A percentile compares a stretch with the other conserved stretches of the same genome.
phyloP scores from a whole-genome alignment of 495 filamentous ascomycete genomes.

The Clavariopsis aquatica region DNA sequence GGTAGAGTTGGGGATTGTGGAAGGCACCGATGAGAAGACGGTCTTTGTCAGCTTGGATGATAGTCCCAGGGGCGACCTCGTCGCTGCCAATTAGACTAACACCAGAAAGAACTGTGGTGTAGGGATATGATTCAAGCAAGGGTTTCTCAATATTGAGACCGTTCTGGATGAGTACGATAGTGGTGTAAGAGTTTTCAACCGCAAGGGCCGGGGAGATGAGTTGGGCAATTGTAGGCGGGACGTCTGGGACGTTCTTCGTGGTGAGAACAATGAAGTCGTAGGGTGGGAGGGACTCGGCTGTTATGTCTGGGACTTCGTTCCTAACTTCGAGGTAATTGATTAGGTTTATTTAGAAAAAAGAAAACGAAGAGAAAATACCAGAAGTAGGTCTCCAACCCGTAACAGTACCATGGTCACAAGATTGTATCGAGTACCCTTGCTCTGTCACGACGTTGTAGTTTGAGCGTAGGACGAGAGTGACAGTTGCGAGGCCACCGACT shows the following conservation, averaged over 20 bases:
- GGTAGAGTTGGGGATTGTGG: conserved; percentile 26
- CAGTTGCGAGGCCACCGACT: conserved; percentile 36
- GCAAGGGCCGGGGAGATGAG: conserved; percentile 58
- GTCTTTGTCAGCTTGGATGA: conserved; percentile 42
- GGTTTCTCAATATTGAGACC: conserved; percentile 65
- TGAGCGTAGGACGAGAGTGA: conserved; percentile 42
- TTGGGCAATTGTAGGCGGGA: conserved; percentile 48
- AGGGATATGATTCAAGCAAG: conserved; percentile 52
- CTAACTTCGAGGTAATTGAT: conserved; percentile 35
- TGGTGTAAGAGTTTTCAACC: conserved; percentile 46
- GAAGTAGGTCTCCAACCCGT: conserved; percentile 37
- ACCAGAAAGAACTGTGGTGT: conserved; percentile 55
- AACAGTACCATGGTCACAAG: conserved; percentile 43
- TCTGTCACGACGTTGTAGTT: conserved; percentile 41
- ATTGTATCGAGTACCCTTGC: conserved; percentile 41
- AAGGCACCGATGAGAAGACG: conserved; percentile 41
- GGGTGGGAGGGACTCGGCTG: conserved; percentile 29
- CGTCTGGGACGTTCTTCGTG: conserved; percentile 58
- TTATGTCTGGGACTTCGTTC: conserved; percentile 48
- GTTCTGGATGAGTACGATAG: conserved; percentile 63
- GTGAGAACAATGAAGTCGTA: conserved; percentile 64
- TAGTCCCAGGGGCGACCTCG: conserved; percentile 49
- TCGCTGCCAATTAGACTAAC: conserved; percentile 55
- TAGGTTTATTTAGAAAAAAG: neutral
- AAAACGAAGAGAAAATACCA: conserved; percentile 14